Conservation (phyloP, 805 yeast species). For the Hanseniaspora vineae region DNA sequence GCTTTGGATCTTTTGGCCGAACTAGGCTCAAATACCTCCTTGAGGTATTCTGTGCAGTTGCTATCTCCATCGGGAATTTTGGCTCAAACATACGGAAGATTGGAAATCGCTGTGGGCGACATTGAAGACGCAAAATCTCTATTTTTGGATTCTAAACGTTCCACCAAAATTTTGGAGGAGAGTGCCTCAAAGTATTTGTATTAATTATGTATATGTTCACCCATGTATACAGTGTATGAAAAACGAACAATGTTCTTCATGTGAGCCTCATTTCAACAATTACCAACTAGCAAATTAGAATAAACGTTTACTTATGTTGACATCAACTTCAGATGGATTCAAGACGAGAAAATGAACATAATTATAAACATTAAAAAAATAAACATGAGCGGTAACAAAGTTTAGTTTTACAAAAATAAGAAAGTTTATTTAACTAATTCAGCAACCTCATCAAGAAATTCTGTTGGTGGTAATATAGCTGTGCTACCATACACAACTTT, state of each 20-base stretch:
- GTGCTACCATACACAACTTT: slow-evolving; percentile 81
- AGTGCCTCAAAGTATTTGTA: slow-evolving; percentile 22
- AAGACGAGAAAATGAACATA: too few relatives aligned
- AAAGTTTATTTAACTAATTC: slow-evolving; percentile 19
- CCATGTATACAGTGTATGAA: not conserved
- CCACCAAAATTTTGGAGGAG: slow-evolving; percentile 48
- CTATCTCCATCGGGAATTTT: slow-evolving; percentile 83
- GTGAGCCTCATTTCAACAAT: too few relatives aligned
- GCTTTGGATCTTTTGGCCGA: slow-evolving; percentile 65
- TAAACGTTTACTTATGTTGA: too few relatives aligned
- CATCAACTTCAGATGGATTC: too few relatives aligned
- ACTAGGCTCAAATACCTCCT: slow-evolving; percentile 64
- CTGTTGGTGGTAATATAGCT: slow-evolving; percentile 53
- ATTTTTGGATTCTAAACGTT: slow-evolving; percentile 78
- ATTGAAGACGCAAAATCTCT: slow-evolving; percentile 71
- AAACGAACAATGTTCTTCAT: too few relatives aligned
- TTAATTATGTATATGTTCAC: slow-evolving; percentile 2
- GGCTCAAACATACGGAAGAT: slow-evolving; percentile 59
- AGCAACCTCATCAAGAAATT: slow-evolving; percentile 55
- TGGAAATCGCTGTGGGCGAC: slow-evolving; percentile 55
- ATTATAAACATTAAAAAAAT: too few relatives aligned
- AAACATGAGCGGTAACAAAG: too few relatives aligned
- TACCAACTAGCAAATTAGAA: too few relatives aligned
- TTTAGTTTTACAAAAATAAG: too few relatives aligned
- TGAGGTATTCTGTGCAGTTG: slow-evolving; percentile 85